Conservation (phyloP, 495 filamentous ascomycete genomes). For the Xylaria venustula region DNA sequence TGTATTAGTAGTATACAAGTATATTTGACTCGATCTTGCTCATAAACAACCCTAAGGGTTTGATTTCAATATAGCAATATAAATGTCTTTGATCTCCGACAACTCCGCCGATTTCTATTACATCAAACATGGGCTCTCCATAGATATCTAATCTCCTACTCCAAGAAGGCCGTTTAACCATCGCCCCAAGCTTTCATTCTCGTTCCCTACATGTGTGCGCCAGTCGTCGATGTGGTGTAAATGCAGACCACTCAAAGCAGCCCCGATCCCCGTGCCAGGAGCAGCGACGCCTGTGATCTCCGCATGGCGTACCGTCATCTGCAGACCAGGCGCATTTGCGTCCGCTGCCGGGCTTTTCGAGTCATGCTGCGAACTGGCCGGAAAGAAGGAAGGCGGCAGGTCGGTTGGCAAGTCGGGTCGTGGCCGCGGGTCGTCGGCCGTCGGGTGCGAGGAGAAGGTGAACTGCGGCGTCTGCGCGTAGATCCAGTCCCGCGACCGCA, state of each 20-base stretch:
- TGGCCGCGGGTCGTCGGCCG: constrained; percentile 54
- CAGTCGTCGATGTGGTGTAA: constrained; percentile 45
- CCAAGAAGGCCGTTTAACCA: constrained; percentile 43
- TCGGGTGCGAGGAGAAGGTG: constrained; percentile 58
- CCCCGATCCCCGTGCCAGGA: background rate
- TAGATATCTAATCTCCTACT: background rate
- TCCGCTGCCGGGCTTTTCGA: background rate
- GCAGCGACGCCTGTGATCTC: constrained; percentile 29
- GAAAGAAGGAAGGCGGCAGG: constrained; percentile 28
- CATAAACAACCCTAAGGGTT: too few relatives aligned
- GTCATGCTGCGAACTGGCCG: background rate
- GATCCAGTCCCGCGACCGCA: constrained; percentile 70
- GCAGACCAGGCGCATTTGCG: background rate
- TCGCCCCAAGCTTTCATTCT: constrained; percentile 20
- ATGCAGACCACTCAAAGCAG: constrained; percentile 22
- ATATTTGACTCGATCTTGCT: too few relatives aligned
- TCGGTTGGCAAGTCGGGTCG: constrained; percentile 43
- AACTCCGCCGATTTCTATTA: too few relatives aligned
- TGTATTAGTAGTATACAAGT: background rate
- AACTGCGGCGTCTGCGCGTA: constrained; percentile 85
- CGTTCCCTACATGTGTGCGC: constrained; percentile 18
- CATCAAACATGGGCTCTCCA: background rate
- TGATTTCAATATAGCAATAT: background rate
- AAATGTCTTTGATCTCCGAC: too few relatives aligned
- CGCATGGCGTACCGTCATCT: constrained; percentile 40